These are phyloP conservation scores for Starmerella floricola DNA, from an alignment of 805 yeast genomes.

Conservation along the genomic window DNA sequence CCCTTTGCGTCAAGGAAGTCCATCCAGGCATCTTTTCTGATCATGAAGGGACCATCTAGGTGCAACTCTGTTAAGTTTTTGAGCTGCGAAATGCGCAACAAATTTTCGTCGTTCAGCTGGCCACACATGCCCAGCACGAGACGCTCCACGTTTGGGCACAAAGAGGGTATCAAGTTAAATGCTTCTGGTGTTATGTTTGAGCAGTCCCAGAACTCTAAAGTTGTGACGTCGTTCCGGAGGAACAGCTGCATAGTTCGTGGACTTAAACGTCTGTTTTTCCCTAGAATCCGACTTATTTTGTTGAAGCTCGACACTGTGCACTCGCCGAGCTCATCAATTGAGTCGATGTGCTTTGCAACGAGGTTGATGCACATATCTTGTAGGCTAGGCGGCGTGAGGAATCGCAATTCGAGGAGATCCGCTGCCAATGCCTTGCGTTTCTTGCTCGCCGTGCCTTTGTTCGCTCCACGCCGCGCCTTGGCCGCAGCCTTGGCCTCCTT, in stretches of 20 bases:
- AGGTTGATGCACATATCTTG: slow-evolving; percentile 71
- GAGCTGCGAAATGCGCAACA: slow-evolving; percentile 51
- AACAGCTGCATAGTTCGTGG: slow-evolving; percentile 63
- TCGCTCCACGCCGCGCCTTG: slow-evolving; percentile 7
- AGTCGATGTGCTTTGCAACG: slow-evolving; percentile 54
- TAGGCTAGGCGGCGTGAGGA: slow-evolving; percentile 48
- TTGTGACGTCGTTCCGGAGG: slow-evolving; percentile 44
- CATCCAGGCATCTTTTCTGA: slow-evolving; percentile 67
- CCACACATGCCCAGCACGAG: slow-evolving; percentile 86
- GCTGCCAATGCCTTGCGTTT: slow-evolving; percentile 70
- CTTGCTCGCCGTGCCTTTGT: slow-evolving; percentile 37
- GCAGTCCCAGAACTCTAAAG: slow-evolving; percentile 83
- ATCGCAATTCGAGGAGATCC: slow-evolving; percentile 64
- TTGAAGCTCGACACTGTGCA: slow-evolving; percentile 62
- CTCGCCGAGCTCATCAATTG: slow-evolving; percentile 75
- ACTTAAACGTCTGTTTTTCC: slow-evolving; percentile 70
- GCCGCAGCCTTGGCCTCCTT: slow-evolving; percentile 39
- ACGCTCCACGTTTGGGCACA: slow-evolving; percentile 57
- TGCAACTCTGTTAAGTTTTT: slow-evolving; percentile 41
- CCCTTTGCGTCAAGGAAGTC: slow-evolving; percentile 53
- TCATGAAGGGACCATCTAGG: slow-evolving; percentile 85
- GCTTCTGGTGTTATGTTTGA: slow-evolving; percentile 60
- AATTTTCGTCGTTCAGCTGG: slow-evolving; percentile 64
- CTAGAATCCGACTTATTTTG: slow-evolving; percentile 62
- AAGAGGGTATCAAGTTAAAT: slow-evolving; percentile 57